Evolutionary conservation across 2,329 filamentous ascomycete genomes (phyloP).

Genomic region (Zasmidium angulare): DNA sequence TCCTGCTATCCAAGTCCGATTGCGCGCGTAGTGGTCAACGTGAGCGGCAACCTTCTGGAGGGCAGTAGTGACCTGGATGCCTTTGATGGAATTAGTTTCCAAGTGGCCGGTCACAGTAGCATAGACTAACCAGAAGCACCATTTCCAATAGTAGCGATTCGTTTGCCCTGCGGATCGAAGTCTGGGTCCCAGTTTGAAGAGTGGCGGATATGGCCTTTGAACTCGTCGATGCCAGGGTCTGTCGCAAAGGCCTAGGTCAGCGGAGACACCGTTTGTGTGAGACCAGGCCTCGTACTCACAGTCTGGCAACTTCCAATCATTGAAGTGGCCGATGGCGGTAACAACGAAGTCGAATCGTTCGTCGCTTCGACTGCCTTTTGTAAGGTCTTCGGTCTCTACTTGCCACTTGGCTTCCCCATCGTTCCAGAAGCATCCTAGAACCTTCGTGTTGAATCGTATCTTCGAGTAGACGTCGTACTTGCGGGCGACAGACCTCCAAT

Average conservation of each 20-base stretch:
- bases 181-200: constrained; percentile 39
- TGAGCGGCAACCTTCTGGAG: constrained; percentile 48
- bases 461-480: constrained; percentile 66
- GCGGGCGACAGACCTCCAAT: constrained; percentile 62
- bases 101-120: neutral
- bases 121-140: constrained; percentile 36
- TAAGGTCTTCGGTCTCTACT: constrained; percentile 51
- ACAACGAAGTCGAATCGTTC: constrained; percentile 62
- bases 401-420: constrained; percentile 55
- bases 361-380: constrained; percentile 7
- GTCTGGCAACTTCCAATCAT: constrained; percentile 62
- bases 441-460: constrained; percentile 55
- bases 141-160: constrained; percentile 44
- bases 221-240: constrained; percentile 44
- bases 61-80: constrained; percentile 46
- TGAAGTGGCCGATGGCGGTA: constrained; percentile 65
- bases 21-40: constrained; percentile 65
- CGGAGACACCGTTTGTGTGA: constrained; percentile 22
- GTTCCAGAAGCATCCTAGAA: constrained; percentile 59
- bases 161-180: constrained; percentile 38
- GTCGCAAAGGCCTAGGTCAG: neutral
- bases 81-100: neutral
- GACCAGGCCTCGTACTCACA: constrained; percentile 27
- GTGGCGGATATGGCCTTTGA: constrained; percentile 40
- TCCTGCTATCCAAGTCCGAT: constrained; percentile 65